Conservation (phyloP, 2,329 filamentous ascomycete species). For the Myriosclerotinia curreyana region DNA sequence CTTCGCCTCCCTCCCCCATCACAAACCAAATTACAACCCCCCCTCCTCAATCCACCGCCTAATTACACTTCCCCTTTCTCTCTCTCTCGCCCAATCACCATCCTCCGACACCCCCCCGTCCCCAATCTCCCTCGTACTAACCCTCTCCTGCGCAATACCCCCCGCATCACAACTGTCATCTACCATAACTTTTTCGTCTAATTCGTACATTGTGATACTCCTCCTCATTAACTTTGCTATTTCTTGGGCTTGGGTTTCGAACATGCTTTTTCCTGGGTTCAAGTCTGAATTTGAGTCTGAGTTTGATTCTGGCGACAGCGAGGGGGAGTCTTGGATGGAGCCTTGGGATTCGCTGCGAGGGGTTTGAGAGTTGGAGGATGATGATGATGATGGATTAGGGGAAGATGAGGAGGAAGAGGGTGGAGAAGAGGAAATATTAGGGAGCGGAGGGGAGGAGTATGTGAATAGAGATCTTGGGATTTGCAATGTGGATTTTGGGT, state of each 20-base stretch:
- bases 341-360: too few relatives aligned
- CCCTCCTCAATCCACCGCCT: constrained; percentile 16
- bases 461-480: constrained; percentile 34
- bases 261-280: not conserved
- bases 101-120: constrained; percentile 37
- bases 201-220: constrained; percentile 33
- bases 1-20: not conserved
- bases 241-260: constrained; percentile 30
- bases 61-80: constrained; percentile 11
- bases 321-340: too few relatives aligned
- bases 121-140: constrained; percentile 40
- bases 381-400: too few relatives aligned
- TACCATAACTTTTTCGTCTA: constrained; percentile 1
- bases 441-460: not conserved
- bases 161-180: constrained; percentile 23
- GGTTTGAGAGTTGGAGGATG: too few relatives aligned
- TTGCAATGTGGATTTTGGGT: constrained; percentile 26
- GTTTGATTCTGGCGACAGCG: too few relatives aligned
- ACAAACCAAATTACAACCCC: not conserved
- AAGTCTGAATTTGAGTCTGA: too few relatives aligned
- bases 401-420: too few relatives aligned
- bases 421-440: too few relatives aligned
- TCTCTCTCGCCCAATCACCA: constrained; percentile 24
- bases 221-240: constrained; percentile 32
- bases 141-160: constrained; percentile 23